Percentiles rank a stretch among this genome's conserved stretches.
Conservation (phyloP, 805 yeast species). For the Ogataea pilisensis region DNA sequence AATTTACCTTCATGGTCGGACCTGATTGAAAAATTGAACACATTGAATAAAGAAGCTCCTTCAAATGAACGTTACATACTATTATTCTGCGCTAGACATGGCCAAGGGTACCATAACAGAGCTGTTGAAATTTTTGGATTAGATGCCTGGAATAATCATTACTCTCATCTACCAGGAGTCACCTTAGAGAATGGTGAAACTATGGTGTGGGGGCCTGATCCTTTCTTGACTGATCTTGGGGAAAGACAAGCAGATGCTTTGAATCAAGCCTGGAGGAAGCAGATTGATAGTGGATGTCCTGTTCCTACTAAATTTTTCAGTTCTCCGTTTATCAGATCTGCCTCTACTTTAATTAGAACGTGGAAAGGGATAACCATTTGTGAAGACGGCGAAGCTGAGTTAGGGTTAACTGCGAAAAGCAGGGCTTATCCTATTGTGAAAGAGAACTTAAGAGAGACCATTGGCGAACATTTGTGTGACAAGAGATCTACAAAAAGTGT, state of each 20-base stretch:
- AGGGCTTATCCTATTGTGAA: slow-evolving; percentile 28
- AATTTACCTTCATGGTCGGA: slow-evolving; percentile 38
- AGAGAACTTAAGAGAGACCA: slow-evolving; percentile 57
- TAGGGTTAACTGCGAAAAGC: slow-evolving; percentile 7
- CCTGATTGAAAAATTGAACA: slow-evolving; percentile 29
- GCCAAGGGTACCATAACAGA: slow-evolving; percentile 64
- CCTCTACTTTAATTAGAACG: slow-evolving; percentile 51
- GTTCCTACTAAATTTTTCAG: slow-evolving; percentile 53
- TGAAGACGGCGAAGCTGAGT: slow-evolving; percentile 22
- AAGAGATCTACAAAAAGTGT: slow-evolving; percentile 41
- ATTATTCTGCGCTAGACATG: slow-evolving; percentile 59
- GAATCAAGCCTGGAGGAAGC: slow-evolving; percentile 38
- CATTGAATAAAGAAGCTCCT: slow-evolving; percentile 33
- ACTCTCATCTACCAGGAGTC: slow-evolving; percentile 44
- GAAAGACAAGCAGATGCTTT: slow-evolving; percentile 51
- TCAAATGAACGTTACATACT: slow-evolving; percentile 43
- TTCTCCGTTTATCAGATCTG: slow-evolving; percentile 63
- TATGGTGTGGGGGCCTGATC: slow-evolving; percentile 56
- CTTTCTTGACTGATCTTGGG: slow-evolving; percentile 54
- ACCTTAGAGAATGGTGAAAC: slow-evolving; percentile 40
- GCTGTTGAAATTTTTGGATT: slow-evolving; percentile 52
- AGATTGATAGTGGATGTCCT: slow-evolving; percentile 46
- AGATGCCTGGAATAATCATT: slow-evolving; percentile 53
- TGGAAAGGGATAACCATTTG: slow-evolving; percentile 39
- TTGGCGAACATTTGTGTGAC: slow-evolving; percentile 59